Evolutionary conservation across 345 rosid species (phyloP).

Genomic region (Gossypium herbaceum): DNA sequence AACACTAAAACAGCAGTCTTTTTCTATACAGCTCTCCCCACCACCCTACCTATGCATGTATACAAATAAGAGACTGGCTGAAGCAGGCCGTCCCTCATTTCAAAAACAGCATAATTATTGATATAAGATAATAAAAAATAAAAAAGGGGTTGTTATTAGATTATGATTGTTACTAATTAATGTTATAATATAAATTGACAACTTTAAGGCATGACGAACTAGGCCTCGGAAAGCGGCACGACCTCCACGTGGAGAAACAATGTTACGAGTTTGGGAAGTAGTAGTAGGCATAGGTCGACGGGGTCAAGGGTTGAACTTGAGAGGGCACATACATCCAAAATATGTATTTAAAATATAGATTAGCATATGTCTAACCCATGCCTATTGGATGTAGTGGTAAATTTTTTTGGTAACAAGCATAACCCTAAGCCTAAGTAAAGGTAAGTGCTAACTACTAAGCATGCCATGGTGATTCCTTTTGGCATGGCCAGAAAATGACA

Average conservation of each 20-base stretch:
- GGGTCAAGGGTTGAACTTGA: slow-evolving; percentile 26
- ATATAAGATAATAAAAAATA: not conserved
- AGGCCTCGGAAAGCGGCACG: slow-evolving; percentile 21
- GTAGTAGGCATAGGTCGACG: slow-evolving; percentile 24
- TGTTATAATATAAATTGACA: not conserved
- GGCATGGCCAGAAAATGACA: too few relatives aligned
- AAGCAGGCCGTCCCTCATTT: slow-evolving; percentile 25
- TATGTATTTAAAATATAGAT: not conserved
- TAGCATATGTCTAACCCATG: too few relatives aligned
- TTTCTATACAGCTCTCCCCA: slow-evolving; percentile 57
- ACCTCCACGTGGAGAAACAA: slow-evolving; percentile 42
- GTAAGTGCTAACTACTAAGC: too few relatives aligned
- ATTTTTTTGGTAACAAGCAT: too few relatives aligned
- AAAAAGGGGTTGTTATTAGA: not conserved
- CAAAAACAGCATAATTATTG: slow-evolving; percentile 19
- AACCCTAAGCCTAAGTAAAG: too few relatives aligned
- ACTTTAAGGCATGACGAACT: not conserved
- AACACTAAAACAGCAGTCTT: slow-evolving; percentile 32
- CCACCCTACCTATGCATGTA: slow-evolving; percentile 21
- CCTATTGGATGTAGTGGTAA: not conserved
- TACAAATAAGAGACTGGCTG: slow-evolving; percentile 14
- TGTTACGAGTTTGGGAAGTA: slow-evolving; percentile 23
- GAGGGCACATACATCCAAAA: not conserved
- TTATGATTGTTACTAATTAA: not conserved
- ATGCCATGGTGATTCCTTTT: too few relatives aligned